Evolutionary conservation across 768 basidiomycete genomes (phyloP).

Genomic region (Xerocomellus intermedius): DNA sequence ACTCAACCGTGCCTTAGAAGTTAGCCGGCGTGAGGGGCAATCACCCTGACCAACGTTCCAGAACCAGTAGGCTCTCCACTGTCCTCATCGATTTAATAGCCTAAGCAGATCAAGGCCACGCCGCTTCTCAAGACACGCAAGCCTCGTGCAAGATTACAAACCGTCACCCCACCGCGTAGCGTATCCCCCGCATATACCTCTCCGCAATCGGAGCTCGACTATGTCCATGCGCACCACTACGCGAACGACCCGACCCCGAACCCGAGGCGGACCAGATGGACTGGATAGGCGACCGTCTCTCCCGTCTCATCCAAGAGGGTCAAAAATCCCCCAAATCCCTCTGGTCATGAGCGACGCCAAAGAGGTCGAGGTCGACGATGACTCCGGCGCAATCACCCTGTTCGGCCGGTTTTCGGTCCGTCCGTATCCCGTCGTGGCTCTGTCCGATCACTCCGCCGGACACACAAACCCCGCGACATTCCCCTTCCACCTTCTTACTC

Average conservation of each 20-base stretch:
- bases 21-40: constrained; percentile 78
- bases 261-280: constrained; percentile 64
- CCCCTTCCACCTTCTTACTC: constrained; percentile 31
- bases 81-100: constrained; percentile 10
- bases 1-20: neutral
- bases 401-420: neutral
- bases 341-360: constrained; percentile 69
- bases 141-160: constrained; percentile 24
- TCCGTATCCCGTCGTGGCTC: constrained; percentile 30
- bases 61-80: constrained; percentile 29
- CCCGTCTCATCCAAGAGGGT: constrained; percentile 73
- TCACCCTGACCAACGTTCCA: constrained; percentile 33
- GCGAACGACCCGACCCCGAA: constrained; percentile 38
- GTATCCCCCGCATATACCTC: constrained; percentile 29
- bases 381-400: constrained; percentile 43
- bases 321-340: constrained; percentile 74
- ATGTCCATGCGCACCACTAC: constrained; percentile 26
- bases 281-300: constrained; percentile 73
- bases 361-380: constrained; percentile 78
- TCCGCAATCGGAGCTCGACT: constrained; percentile 44
- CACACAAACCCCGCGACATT: constrained; percentile 23
- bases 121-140: constrained; percentile 40
- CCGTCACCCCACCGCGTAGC: constrained; percentile 28
- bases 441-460: constrained; percentile 25
- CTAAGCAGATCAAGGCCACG: constrained; percentile 35